Conservation (phyloP, 169 alveolate species). For the Babesia ovis region DNA sequence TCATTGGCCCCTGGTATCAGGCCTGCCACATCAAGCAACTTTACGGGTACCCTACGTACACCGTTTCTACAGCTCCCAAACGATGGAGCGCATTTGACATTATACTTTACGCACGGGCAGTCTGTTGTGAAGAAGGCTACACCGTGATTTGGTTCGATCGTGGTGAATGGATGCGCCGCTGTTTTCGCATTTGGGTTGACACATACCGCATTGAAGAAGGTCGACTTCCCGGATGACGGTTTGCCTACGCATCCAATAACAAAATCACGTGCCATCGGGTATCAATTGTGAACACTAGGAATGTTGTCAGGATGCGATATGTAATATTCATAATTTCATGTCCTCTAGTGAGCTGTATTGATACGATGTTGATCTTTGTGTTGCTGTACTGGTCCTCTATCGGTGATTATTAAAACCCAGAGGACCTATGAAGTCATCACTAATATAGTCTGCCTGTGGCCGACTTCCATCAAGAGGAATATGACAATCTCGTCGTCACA, state of each 20-base stretch:
- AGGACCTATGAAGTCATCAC: too few relatives aligned
- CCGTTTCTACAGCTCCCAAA: conserved; percentile 57
- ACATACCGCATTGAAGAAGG: conserved; percentile 92
- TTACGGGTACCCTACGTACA: conserved; percentile 89
- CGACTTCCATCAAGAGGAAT: too few relatives aligned
- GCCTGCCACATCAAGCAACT: conserved; percentile 97
- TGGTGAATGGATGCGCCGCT: conserved; percentile 93
- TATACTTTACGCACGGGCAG: conserved; percentile 80
- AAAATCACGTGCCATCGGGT: conserved; percentile 64
- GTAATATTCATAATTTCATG: too few relatives aligned
- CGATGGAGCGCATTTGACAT: conserved; percentile 64
- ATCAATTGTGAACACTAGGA: neutral
- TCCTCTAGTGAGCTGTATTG: too few relatives aligned
- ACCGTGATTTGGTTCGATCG: conserved; percentile 75
- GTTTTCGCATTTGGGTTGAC: conserved; percentile 92
- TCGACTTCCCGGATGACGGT: conserved; percentile 94
- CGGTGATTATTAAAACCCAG: too few relatives aligned
- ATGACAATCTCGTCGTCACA: too few relatives aligned
- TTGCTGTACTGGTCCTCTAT: too few relatives aligned
- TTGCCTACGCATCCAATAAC: conserved; percentile 97
- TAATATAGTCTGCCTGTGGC: too few relatives aligned
- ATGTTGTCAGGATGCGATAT: too few relatives aligned
- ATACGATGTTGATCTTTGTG: too few relatives aligned
- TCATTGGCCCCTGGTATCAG: conserved; percentile 96
- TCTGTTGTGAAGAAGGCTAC: conserved; percentile 88